Evolutionary conservation across 352 stramenopile species (phyloP), one percentile per base, ranked within the genome.

Genomic region (Phytopythium aichiense): DNA sequence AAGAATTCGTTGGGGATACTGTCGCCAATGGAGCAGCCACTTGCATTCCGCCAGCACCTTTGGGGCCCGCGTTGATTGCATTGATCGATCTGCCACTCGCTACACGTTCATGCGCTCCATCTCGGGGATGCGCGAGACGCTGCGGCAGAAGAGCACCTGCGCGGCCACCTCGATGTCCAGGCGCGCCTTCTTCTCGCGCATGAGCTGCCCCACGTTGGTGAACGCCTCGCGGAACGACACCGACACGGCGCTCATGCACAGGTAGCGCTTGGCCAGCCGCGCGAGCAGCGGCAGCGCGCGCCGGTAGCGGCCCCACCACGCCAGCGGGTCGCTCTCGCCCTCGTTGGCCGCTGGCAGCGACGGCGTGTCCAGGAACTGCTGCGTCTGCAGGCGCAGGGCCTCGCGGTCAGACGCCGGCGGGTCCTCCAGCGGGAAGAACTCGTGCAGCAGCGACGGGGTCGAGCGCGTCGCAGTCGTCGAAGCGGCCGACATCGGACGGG

Each of bases 71-170:
- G 28, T 30, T 30, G 28, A 30, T 30, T 4, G 4, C 28, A 13
- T 5, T 12, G 7, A 15, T 38, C 2, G 33, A 9, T 13, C 7
- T 13, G 33, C 33, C 33, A 12, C 2, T 2, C 11, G 23, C 67
- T 72, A 88, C 23, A 87, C 81, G 56, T 88, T 88, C 62, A 93
- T 90, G 40, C 84, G 84, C 42, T 93, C 81, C 81, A 93, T 93
- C 66, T 94, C 85, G 15, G 82, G 80, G 42, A 94, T 91, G 9
- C 81, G 66, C 40, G 77, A 91, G 4, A 89, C 84, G 43, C 81
- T 91, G 43, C 82, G 79, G 59, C 83, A 89, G 59, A 94, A 94
- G 23, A 94, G 68, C 43, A 91, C 84, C 64, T 91, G 82, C 18
- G 80, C 80, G 20, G 81, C 81, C 7, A 94, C 79, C 65, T 92